Evolutionary conservation across 2,329 filamentous ascomycete species (phyloP).

Genomic region (Aspergillus carbonarius): DNA sequence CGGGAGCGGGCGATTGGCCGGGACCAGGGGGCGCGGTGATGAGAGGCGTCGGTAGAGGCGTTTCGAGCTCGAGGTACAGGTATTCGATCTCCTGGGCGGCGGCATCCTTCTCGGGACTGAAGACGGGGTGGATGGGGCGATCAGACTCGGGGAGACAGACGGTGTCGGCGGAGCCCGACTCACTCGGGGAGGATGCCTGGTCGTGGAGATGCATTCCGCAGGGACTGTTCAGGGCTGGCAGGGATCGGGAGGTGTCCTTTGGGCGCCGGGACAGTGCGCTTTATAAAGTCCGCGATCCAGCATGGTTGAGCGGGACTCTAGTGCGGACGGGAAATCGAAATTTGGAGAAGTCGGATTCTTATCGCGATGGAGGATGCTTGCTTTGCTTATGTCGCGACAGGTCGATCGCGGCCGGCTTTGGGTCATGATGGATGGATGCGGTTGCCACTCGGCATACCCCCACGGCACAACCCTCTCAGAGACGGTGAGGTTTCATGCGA

Average conservation of each 20-base stretch:
- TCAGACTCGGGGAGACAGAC: background rate
- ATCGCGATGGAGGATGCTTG: background rate
- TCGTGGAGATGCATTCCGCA: background rate
- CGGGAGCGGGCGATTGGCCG: constrained; percentile 47
- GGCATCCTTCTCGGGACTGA: background rate
- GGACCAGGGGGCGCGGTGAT: constrained; percentile 31
- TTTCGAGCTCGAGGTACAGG: constrained; percentile 64
- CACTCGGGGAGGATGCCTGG: background rate
- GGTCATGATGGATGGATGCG: no score
- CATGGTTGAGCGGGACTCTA: background rate
- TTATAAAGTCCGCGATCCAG: background rate
- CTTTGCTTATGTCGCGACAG: background rate
- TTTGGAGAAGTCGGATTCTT: background rate
- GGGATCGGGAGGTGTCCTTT: background rate
- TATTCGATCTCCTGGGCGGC: constrained; percentile 47
- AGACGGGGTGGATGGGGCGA: background rate
- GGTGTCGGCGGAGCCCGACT: background rate
- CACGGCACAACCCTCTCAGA: no score
- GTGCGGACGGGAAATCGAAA: background rate
- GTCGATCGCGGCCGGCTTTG: background rate
- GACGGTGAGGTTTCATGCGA: no score
- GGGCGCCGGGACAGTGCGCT: background rate
- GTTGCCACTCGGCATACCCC: no score
- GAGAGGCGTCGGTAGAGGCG: constrained; percentile 51
- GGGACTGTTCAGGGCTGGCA: background rate